Evolutionary conservation across 208 protist genomes (phyloP).

Genomic region (Leishmania guyanensis): DNA sequence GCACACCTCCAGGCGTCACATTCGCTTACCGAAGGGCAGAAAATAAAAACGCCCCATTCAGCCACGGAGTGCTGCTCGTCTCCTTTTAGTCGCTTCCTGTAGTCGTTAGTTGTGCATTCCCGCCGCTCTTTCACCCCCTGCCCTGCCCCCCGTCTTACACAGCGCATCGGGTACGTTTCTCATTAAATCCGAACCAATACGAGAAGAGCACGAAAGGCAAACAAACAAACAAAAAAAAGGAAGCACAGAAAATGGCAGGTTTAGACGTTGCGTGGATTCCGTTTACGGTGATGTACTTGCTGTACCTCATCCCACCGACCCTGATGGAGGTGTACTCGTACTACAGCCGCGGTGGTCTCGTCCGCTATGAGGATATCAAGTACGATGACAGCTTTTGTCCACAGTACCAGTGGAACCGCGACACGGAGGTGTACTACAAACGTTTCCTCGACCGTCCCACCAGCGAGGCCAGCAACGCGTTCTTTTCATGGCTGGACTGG

Average conservation of each 20-base stretch:
- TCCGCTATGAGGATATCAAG: constrained; percentile 83
- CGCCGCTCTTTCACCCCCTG: too few relatives aligned
- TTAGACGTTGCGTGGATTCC: constrained; percentile 85
- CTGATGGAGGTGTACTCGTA: constrained; percentile 92
- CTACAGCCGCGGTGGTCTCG: constrained; percentile 87
- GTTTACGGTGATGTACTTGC: constrained; percentile 85
- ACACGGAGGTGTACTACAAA: constrained; percentile 87
- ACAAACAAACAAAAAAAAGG: neutral
- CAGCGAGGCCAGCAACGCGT: constrained; percentile 84
- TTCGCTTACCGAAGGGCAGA: too few relatives aligned
- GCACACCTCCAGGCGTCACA: neutral
- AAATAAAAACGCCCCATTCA: neutral
- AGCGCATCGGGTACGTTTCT: neutral
- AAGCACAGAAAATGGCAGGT: constrained; percentile 53
- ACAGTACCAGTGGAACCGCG: constrained; percentile 62
- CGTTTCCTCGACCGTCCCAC: constrained; percentile 86
- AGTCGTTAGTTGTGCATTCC: neutral
- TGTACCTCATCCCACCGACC: constrained; percentile 88
- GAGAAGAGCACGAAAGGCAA: neutral
- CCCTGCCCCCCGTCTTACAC: neutral
- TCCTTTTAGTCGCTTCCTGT: neutral
- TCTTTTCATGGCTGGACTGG: constrained; percentile 91
- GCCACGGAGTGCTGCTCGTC: neutral
- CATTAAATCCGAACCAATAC: neutral
- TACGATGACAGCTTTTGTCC: constrained; percentile 84